Evolutionary conservation across 2,329 filamentous ascomycete species (phyloP).

Genomic region (Ophiocordyceps camponoti-leonardi): DNA sequence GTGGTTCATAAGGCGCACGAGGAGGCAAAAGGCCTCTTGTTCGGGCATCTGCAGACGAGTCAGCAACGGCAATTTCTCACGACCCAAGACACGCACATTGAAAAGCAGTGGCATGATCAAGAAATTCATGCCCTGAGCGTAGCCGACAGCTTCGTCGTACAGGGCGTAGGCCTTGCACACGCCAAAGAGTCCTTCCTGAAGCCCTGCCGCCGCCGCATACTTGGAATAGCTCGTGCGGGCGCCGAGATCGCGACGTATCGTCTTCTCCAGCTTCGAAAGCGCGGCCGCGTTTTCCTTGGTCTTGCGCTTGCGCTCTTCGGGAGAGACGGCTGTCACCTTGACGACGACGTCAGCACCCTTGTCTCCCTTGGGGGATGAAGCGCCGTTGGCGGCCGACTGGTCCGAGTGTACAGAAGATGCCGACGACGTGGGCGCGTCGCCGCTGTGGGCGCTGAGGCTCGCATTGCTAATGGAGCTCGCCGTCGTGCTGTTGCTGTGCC

Average conservation of each 20-base stretch:
- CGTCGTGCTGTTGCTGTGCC: slow-evolving; percentile 35
- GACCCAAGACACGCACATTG: slow-evolving; percentile 42
- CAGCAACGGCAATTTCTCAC: slow-evolving; percentile 1
- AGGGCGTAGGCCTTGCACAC: slow-evolving; percentile 96
- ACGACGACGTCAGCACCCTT: slow-evolving; percentile 44
- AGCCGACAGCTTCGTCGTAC: slow-evolving; percentile 86
- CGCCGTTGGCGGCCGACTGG: slow-evolving; percentile 42
- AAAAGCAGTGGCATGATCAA: slow-evolving; percentile 92
- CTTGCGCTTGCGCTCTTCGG: slow-evolving; percentile 58
- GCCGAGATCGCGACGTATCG: slow-evolving; percentile 79
- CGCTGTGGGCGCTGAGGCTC: slow-evolving; percentile 39
- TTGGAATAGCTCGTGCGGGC: slow-evolving; percentile 92
- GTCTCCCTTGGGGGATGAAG: slow-evolving; percentile 39
- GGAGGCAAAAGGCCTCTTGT: slow-evolving; percentile 85
- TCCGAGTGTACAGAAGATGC: slow-evolving; percentile 75
- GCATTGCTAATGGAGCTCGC: slow-evolving; percentile 35
- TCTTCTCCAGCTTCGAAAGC: slow-evolving; percentile 74
- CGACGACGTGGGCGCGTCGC: slow-evolving; percentile 54
- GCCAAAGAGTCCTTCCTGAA: slow-evolving; percentile 87
- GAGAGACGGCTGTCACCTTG: slow-evolving; percentile 45
- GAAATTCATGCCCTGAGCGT: slow-evolving; percentile 98
- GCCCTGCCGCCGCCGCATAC: slow-evolving; percentile 75
- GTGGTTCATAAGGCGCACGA: slow-evolving; percentile 91
- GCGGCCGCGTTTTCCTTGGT: slow-evolving; percentile 60
- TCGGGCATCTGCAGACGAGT: slow-evolving; percentile 58